Conservation (phyloP, 495 filamentous ascomycete species). For the Daldinia childiae region DNA sequence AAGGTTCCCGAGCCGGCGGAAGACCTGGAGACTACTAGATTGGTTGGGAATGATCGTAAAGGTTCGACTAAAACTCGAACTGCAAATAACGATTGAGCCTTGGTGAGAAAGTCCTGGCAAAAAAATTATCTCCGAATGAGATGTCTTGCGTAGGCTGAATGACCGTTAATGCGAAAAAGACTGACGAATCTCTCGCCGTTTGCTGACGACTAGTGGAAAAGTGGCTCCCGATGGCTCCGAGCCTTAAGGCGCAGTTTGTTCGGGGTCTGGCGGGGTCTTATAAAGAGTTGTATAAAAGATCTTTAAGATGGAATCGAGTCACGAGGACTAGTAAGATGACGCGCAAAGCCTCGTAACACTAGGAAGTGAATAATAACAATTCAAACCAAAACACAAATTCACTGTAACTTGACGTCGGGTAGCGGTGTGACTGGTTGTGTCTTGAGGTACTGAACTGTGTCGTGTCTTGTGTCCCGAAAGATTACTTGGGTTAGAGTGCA, state of each 20-base stretch:
- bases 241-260: constrained; percentile 37
- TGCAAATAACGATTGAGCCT: constrained; percentile 32
- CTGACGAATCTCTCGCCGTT: constrained; percentile 36
- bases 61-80: constrained; percentile 17
- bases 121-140: constrained; percentile 27
- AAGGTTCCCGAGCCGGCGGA: constrained; percentile 43
- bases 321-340: constrained; percentile 29
- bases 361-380: constrained; percentile 27
- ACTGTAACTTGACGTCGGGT: constrained; percentile 30
- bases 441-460: constrained; percentile 30
- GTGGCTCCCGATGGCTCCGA: constrained; percentile 40
- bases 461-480: constrained; percentile 35
- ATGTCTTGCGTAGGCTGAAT: constrained; percentile 35
- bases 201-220: constrained; percentile 33
- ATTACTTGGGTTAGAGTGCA: constrained; percentile 18
- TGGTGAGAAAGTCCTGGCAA: constrained; percentile 15
- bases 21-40: constrained; percentile 40
- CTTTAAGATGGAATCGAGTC: constrained; percentile 21
- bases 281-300: constrained; percentile 19
- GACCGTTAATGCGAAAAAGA: constrained; percentile 29
- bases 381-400: constrained; percentile 14
- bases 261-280: constrained; percentile 27
- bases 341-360: constrained; percentile 34
- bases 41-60: constrained; percentile 34
- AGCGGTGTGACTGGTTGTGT: constrained; percentile 36